Evolutionary conservation across 257 asterid genomes (phyloP), one percentile per base, ranked within the genome.

Genomic region (Ilex asprella): DNA sequence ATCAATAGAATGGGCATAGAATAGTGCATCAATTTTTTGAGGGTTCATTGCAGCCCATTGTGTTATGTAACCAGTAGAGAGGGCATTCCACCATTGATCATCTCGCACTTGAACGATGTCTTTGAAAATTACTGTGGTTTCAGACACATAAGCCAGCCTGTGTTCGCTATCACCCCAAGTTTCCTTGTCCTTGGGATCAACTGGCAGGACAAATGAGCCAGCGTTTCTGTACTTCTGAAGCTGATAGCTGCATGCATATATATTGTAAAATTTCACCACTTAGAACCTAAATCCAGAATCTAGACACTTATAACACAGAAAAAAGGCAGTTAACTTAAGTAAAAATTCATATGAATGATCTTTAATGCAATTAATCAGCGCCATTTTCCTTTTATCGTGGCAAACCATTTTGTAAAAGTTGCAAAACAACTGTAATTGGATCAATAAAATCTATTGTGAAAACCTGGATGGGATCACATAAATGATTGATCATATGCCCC

Each of bases 131-230:
- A 85, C 97, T 1, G 99, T 92, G 14, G 99, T 92, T 68, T 92
- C 97, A 0, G 99, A 84, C 2, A 92, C 91, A 61, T 92, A 89
- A 12, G 99, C 99, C 0, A 92, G 78, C 59, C 99, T 65, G 52
- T 92, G 99, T 54, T 92, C 96, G 44, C 97, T 89, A 32, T 92
- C 99, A 0, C 99, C 99, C 99, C 99, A 92, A 5, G 99, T 86
- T 73, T 92, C 99, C 57, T 82, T 89, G 75, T 92, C 99, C 0
- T 78, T 82, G 1, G 93, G 94, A 56, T 92, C 81, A 30, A 86
- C 91, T 0, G 99, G 97, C 41, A 92, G 31, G 54, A 89, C 96
- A 55, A 73, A 92, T 3, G 99, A 92, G 7, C 96, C 95, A 0
- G 97, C 96, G 32, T 92, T 77, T 78, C 99, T 80, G 56, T 92